phyloP scores from a whole-genome alignment of 2,329 filamentous ascomycete genomes.

The Raffaelea albimanens region DNA sequence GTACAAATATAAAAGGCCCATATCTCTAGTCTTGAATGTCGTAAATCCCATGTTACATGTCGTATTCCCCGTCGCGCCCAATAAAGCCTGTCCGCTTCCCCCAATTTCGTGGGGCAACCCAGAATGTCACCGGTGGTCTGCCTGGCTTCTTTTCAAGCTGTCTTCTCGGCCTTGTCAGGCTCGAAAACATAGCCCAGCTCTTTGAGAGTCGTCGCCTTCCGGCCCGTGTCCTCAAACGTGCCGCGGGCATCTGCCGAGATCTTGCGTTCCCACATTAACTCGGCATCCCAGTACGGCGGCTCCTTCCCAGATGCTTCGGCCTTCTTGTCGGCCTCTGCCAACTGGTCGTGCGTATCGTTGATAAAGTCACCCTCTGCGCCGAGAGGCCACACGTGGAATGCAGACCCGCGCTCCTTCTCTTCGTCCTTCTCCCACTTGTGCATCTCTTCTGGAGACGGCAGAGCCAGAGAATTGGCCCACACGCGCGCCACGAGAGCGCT shows the following conservation, averaged over 20 bases:
- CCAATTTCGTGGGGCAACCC: too few relatives aligned
- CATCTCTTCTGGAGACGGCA: constrained; percentile 60
- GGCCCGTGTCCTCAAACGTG: constrained; percentile 58
- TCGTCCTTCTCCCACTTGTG: constrained; percentile 55
- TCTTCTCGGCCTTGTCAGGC: constrained; percentile 5
- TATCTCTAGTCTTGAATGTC: too few relatives aligned
- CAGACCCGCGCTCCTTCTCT: constrained; percentile 35
- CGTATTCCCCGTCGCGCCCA: too few relatives aligned
- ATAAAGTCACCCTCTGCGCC: constrained; percentile 61
- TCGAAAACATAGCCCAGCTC: constrained; percentile 63
- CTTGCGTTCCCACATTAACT: constrained; percentile 62
- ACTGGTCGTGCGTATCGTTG: constrained; percentile 58
- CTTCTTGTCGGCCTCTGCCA: constrained; percentile 26
- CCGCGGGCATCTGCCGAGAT: constrained; percentile 61
- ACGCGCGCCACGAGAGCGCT: constrained; percentile 66
- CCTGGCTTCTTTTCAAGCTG: too few relatives aligned
- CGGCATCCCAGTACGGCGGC: constrained; percentile 62
- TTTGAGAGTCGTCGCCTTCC: constrained; percentile 52
- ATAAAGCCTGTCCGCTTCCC: too few relatives aligned
- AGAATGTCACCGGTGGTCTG: too few relatives aligned
- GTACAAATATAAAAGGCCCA: too few relatives aligned
- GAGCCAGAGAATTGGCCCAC: constrained; percentile 59
- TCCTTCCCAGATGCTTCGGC: constrained; percentile 55
- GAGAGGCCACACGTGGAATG: constrained; percentile 38
- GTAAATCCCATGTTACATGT: too few relatives aligned